Percentiles rank a stretch among this genome's conserved stretches.
Conservation (phyloP, 257 asterid genomes). For the Galeopsis tetrahit region DNA sequence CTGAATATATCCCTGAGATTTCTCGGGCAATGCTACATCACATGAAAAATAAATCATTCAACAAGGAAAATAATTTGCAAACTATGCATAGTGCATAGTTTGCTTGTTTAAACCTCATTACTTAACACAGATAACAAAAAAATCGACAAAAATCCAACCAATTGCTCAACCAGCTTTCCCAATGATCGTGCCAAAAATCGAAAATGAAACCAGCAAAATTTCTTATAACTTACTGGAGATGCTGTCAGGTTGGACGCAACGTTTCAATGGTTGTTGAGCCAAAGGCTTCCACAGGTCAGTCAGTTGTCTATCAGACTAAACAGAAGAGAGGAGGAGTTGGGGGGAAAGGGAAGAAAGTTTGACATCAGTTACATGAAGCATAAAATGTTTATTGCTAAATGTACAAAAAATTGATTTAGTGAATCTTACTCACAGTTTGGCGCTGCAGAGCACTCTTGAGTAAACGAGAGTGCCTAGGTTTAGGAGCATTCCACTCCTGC, state of each 20-base stretch:
- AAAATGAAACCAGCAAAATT: constrained; percentile 3
- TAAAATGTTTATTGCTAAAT: constrained; percentile 10
- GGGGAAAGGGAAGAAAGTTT: constrained; percentile 3
- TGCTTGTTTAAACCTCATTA: constrained; percentile 9
- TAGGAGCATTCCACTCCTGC: constrained; percentile 90
- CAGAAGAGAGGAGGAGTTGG: constrained; percentile 29
- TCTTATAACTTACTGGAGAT: constrained; percentile 52
- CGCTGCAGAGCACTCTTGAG: constrained; percentile 79
- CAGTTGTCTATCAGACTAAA: constrained; percentile 58
- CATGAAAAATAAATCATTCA: constrained; percentile 19
- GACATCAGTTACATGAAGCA: constrained; percentile 23
- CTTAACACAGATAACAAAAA: neutral
- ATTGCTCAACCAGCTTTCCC: neutral
- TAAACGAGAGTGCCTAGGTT: constrained; percentile 84
- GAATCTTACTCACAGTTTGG: constrained; percentile 66
- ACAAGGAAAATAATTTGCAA: neutral
- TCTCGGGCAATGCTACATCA: constrained; percentile 64
- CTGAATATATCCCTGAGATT: constrained; percentile 82
- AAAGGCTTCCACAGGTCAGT: constrained; percentile 80
- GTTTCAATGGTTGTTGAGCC: constrained; percentile 68
- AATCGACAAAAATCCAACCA: neutral
- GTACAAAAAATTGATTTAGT: constrained; percentile 7
- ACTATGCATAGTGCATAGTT: neutral
- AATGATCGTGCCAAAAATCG: neutral
- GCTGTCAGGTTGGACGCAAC: constrained; percentile 40